Evolutionary conservation across 1,139 yeast species (phyloP), one percentile per base, ranked within the genome.

Genomic region (Blastobotrys elegans): DNA sequence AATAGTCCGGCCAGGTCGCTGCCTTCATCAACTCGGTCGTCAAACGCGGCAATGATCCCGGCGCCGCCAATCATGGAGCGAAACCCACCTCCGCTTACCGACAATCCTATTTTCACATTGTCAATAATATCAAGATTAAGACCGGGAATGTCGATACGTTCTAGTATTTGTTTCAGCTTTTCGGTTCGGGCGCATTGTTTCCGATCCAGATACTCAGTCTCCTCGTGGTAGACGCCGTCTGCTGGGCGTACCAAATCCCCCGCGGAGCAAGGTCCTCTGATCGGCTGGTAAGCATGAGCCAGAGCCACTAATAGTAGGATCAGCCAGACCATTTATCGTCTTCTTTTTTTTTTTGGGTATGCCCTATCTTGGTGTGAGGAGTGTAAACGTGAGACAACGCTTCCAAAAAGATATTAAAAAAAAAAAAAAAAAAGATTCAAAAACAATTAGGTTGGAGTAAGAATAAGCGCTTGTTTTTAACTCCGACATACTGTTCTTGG

Each of bases 51-150:
- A 36, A 85, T 63, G 59, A 80, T 80, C 31, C 96, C 95, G 2
- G 94, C 95, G 22, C 94, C 94, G 50, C 70, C 66, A 33, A 85
- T 67, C 92, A 85, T 82, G 33, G 95, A 89, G 53, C 95, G 72
- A 64, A 84, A 85, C 3, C 95, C 90, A 55, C 95, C 95, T 40
- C 95, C 95, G 8, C 88, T 79, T 57, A 84, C 78, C 4, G 92
- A 84, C 18, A 85, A 60, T 1, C 81, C 95, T 44, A 84, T 71
- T 17, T 37, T 39, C 7, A 31, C 20, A 10, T 32, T 35, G 1
- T 21, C 17, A 14, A 46, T 27, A 7, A 13, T 11, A 18, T 18
- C 30, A 7, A 41, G 8, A 13, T 46, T 34, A 10, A 46, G 21
- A n/a, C 31, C 39, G 3, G 41, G 39, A 14, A 46, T 18, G 4